A percentile compares a stretch with the other conserved stretches of the same genome.
These are phyloP conservation scores for Ceratocystis huliohia DNA, from an alignment of 2,329 filamentous ascomycete genomes.

Conservation along the genomic window DNA sequence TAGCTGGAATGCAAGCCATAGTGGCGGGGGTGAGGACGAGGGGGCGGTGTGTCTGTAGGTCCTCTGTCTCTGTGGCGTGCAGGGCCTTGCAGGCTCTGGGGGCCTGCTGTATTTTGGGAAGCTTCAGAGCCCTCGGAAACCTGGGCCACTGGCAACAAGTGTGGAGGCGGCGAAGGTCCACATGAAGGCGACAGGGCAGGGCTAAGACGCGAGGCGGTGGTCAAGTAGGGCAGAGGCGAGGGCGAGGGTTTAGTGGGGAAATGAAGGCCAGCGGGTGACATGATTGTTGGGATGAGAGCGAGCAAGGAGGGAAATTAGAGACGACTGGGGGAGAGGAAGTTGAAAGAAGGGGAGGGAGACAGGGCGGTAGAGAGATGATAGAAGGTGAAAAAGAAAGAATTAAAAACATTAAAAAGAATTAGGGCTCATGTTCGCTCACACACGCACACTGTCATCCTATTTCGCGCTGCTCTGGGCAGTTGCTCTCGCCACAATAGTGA, in stretches of 20 bases:
- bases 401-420: neutral
- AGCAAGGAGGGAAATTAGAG: neutral
- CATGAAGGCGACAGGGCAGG: neutral
- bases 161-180: neutral
- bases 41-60: neutral
- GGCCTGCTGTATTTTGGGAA: no score
- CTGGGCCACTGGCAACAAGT: neutral
- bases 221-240: neutral
- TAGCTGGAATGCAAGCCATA: neutral
- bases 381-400: neutral
- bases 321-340: neutral
- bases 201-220: neutral
- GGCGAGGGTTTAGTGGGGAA: slow-evolving; percentile 8
- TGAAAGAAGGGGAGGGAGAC: neutral
- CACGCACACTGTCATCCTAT: neutral
- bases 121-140: no score
- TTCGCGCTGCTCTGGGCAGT: neutral
- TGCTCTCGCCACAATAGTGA: slow-evolving; percentile 6
- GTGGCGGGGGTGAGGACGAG: neutral
- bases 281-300: neutral
- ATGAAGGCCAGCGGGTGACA: neutral
- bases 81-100: neutral
- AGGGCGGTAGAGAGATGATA: neutral
- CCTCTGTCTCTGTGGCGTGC: neutral
- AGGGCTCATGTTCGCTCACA: neutral